Evolutionary conservation across 2,329 filamentous ascomycete species (phyloP), one percentile per base, ranked within the genome.

Genomic region (Pseudogymnoascus sp.): DNA sequence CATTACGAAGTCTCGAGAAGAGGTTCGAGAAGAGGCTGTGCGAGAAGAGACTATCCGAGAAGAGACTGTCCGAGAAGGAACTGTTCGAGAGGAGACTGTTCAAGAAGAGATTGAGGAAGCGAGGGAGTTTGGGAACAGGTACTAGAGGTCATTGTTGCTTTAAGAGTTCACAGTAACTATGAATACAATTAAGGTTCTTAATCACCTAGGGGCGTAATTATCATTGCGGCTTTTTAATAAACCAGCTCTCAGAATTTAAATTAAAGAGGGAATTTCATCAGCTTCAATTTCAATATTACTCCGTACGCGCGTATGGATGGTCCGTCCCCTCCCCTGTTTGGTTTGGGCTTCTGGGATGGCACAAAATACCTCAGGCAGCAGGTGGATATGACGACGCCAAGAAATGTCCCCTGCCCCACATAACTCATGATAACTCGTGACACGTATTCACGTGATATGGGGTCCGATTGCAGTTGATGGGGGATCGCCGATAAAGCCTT

Each of bases 1-100:
- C 38, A 88, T 96, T 67, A 97, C 94, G 19, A 95, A 92, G 85
- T 94, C 92, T 1, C 82, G 84, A 12, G 93, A 97, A 76, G 90
- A 94, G 72, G 91, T 41, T 60, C 21, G 29, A 33, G 29, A 55
- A 6, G 49, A 55, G 31, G 6, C 21, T n/a, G 29, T 19, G 2
- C 23, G 45, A 29, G 45, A 52, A 14, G 29, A 55, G 29, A 19
- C 11, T 37, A 14, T 49, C 29, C 12, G 49, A n/a, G 43, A 49
- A 1, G 41, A 45, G 10, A 35, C 29, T 21, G 39, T 23, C 14
- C 41, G 41, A 45, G 21, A 23, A 26, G 41, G 26, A 11, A 39
- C 6, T 10, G 37, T 16, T 38, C 5, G 37, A n/a, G 14, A 38
- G 5, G 23, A 39, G 37, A 39, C 35, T n/a, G 12, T 45, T 26